These are phyloP conservation scores for Starmera dryadoides DNA, from an alignment of 805 yeast genomes.

Conservation along the genomic window DNA sequence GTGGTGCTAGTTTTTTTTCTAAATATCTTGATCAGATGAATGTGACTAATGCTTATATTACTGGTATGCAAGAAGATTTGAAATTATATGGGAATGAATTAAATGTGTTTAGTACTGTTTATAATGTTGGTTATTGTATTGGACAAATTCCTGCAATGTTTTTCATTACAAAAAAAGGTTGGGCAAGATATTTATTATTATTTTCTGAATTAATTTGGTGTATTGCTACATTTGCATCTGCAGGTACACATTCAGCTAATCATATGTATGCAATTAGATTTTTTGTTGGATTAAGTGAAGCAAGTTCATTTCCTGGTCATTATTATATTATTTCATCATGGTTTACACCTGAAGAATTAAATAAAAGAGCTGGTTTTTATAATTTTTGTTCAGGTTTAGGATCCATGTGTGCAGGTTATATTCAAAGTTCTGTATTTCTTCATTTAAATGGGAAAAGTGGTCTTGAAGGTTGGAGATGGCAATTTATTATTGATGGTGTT, in stretches of 20 bases:
- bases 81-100: constrained; percentile 38
- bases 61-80: constrained; percentile 47
- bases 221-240: constrained; percentile 2
- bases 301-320: constrained; percentile 37
- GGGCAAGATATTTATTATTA: constrained; percentile 4
- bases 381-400: constrained; percentile 15
- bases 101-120: constrained; percentile 16
- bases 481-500: constrained; percentile 11
- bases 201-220: constrained; percentile 8
- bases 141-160: background rate
- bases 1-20: constrained; percentile 18
- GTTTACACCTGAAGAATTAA: constrained; percentile 38
- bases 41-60: constrained; percentile 51
- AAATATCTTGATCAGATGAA: constrained; percentile 52
- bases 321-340: constrained; percentile 42
- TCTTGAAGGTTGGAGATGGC: constrained; percentile 64
- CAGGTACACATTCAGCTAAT: background rate
- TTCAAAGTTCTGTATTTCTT: constrained; percentile 48
- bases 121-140: constrained; percentile 4
- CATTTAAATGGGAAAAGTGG: constrained; percentile 43
- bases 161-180: background rate
- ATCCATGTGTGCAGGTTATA: constrained; percentile 50
- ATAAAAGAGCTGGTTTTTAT: background rate
- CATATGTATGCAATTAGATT: background rate
- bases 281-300: background rate